A percentile compares a stretch with the other conserved stretches of the same genome.
Conservation (phyloP, 345 rosid species). For the Balakata baccata region DNA sequence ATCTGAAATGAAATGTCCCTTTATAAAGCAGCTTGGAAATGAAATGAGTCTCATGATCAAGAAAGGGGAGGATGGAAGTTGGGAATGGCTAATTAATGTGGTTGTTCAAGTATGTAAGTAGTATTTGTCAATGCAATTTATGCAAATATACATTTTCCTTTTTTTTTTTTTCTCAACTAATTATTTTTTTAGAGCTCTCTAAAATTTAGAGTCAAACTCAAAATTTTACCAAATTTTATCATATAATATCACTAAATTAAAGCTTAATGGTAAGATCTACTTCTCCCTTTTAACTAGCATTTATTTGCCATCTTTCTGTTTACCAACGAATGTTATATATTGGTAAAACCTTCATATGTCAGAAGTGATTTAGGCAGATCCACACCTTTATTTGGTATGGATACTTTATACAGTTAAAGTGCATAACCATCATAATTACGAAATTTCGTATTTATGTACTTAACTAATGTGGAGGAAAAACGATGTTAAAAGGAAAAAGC, state of each 20-base stretch:
- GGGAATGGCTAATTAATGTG: constrained; percentile 35
- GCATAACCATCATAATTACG: background rate
- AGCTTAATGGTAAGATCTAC: too few species aligned
- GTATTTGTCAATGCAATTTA: constrained; percentile 9
- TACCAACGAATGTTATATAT: too few species aligned
- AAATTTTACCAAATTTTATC: too few species aligned
- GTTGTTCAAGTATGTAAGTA: constrained; percentile 26
- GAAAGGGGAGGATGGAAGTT: constrained; percentile 39
- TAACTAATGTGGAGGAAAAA: too few species aligned
- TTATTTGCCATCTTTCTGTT: too few species aligned
- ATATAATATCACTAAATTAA: too few species aligned
- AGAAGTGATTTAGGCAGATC: background rate
- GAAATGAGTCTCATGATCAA: background rate
- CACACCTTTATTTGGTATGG: background rate
- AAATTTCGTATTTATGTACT: background rate
- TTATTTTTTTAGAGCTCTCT: too few species aligned
- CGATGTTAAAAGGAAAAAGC: background rate
- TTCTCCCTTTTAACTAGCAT: too few species aligned
- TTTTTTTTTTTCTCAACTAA: too few species aligned
- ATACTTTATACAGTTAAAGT: background rate
- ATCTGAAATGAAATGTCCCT: background rate
- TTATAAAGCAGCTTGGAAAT: constrained; percentile 22
- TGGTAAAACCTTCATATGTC: background rate
- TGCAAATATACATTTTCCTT: background rate
- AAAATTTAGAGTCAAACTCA: too few species aligned